These are phyloP conservation scores for Licmophora abbreviata DNA, from an alignment of 108 stramenopile genomes.

Conservation along the genomic window DNA sequence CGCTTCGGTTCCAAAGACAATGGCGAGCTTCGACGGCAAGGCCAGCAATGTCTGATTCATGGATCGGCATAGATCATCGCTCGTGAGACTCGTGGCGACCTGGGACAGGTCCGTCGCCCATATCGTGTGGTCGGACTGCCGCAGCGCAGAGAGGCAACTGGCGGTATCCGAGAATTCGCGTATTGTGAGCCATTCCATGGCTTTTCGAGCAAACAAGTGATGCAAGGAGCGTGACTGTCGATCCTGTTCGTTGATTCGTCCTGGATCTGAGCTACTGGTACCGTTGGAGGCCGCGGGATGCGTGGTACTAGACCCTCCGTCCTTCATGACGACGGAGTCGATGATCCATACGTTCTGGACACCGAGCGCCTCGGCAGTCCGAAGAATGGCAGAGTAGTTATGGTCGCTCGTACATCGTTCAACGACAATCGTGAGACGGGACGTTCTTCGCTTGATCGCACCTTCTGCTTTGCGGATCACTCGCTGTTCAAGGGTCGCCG, in stretches of 20 bases:
- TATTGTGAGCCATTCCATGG: slow-evolving; percentile 81
- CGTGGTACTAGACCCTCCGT: too few relatives aligned
- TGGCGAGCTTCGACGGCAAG: slow-evolving; percentile 79
- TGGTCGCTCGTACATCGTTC: slow-evolving; percentile 85
- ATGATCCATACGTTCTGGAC: slow-evolving; percentile 78
- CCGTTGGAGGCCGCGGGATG: too few relatives aligned
- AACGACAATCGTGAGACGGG: slow-evolving; percentile 63
- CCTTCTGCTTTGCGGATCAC: slow-evolving; percentile 82
- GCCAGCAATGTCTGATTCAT: slow-evolving; percentile 11
- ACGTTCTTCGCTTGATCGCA: slow-evolving; percentile 66
- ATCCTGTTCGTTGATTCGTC: slow-evolving; percentile 16
- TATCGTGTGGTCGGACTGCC: slow-evolving; percentile 44
- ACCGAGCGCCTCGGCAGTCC: slow-evolving; percentile 83
- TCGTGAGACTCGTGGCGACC: slow-evolving; percentile 54
- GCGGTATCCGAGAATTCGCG: slow-evolving; percentile 55
- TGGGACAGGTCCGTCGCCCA: slow-evolving; percentile 86
- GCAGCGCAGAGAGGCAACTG: slow-evolving; percentile 54
- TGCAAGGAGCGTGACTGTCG: slow-evolving; percentile 42
- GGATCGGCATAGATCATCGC: slow-evolving; percentile 21
- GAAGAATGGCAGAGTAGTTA: slow-evolving; percentile 63
- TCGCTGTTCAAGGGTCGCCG: slow-evolving; percentile 59
- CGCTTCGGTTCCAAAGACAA: slow-evolving; percentile 88
- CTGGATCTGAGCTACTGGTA: slow-evolving; percentile 10
- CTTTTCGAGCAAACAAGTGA: slow-evolving; percentile 81
- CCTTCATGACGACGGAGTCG: too few relatives aligned